These are phyloP conservation scores for Paspalum vaginatum DNA, from an alignment of 176 grass and related monocot genomes.

Conservation along the genomic window DNA sequence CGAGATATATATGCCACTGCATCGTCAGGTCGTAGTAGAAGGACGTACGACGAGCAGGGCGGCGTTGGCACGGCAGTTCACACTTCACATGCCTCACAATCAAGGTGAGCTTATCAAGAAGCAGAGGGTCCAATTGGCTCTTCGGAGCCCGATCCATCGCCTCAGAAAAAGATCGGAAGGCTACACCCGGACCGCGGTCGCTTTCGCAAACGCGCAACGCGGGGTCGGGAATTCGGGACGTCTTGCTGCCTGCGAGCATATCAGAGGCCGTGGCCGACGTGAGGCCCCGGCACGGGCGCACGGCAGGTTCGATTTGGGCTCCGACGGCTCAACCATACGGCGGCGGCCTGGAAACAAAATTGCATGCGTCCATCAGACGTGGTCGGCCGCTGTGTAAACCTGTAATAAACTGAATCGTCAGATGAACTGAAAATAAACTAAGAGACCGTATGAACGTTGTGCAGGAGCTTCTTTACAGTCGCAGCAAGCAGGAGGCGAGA, in stretches of 20 bases:
- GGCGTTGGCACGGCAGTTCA: not conserved
- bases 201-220: not conserved
- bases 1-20: not conserved
- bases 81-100: not conserved
- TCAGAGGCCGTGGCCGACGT: not conserved
- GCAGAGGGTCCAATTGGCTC: conserved; percentile 13
- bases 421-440: no score
- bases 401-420: no score
- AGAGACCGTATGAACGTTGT: no score
- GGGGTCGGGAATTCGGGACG: not conserved
- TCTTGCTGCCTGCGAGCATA: not conserved
- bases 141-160: conserved; percentile 9
- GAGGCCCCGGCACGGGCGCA: not conserved
- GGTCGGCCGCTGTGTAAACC: no score
- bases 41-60: not conserved
- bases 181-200: not conserved
- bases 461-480: no score
- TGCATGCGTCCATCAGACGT: not conserved
- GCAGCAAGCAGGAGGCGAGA: no score
- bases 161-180: not conserved
- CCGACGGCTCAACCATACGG: not conserved
- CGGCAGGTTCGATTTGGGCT: not conserved
- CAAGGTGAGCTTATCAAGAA: conserved; percentile 4
- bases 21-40: not conserved
- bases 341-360: no score